These are phyloP conservation scores for Blastobotrys buckinghamii DNA, from an alignment of 1,139 yeast genomes.

Conservation along the genomic window DNA sequence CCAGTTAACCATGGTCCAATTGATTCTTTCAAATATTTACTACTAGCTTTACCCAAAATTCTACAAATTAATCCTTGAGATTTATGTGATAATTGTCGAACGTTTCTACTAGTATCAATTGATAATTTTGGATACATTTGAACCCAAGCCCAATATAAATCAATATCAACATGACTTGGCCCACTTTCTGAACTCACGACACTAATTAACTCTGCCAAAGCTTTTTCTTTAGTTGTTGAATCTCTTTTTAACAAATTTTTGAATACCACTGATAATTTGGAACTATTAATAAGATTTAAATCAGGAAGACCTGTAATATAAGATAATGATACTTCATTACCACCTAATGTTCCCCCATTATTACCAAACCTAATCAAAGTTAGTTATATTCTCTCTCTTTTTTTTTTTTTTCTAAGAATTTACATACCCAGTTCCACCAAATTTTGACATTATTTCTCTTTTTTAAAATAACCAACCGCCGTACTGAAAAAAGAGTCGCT, in stretches of 20 bases:
- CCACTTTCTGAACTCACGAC: slow-evolving; percentile 21
- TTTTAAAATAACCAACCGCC: neutral
- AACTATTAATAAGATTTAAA: slow-evolving; percentile 47
- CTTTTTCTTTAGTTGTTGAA: slow-evolving; percentile 76
- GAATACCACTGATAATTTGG: slow-evolving; percentile 60
- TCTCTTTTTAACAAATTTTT: slow-evolving; percentile 75
- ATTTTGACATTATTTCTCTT: neutral
- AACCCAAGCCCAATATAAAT: slow-evolving; percentile 65
- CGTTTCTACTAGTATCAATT: slow-evolving; percentile 60
- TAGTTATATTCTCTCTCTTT: neutral
- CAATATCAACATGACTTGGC: slow-evolving; percentile 30
- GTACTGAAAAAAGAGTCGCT: too few relatives aligned
- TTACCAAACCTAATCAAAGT: slow-evolving; percentile 2
- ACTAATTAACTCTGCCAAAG: slow-evolving; percentile 51
- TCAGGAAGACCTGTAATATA: slow-evolving; percentile 80
- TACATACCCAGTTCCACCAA: slow-evolving; percentile 3
- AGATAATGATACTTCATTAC: slow-evolving; percentile 60
- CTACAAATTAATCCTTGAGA: slow-evolving; percentile 52
- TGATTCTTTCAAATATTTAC: slow-evolving; percentile 62
- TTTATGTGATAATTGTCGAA: slow-evolving; percentile 57
- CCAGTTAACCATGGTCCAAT: slow-evolving; percentile 74
- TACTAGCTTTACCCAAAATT: slow-evolving; percentile 50
- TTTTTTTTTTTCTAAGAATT: neutral
- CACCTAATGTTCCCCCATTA: slow-evolving; percentile 6
- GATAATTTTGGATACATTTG: slow-evolving; percentile 77